Evolutionary conservation across 371 early-diverging fungal species (phyloP), one percentile per base, ranked within the genome.

Genomic region (Circinella umbellata): DNA sequence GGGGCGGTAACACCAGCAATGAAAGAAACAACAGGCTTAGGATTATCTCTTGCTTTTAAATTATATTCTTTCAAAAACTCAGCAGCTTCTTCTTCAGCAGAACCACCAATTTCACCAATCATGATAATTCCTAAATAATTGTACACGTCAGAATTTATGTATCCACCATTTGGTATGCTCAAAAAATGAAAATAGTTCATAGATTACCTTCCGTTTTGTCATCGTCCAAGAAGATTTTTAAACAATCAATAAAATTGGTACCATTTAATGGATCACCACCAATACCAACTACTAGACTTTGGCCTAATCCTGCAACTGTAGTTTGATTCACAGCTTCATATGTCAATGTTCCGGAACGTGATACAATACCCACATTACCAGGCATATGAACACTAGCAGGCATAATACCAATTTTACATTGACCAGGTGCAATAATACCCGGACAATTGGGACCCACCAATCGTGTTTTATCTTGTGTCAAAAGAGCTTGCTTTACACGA

Each of bases 231-330:
- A 99, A 99, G 71, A 98, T 87, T 74, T 87, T 90, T 51, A 99
- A 86, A 85, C 95, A 94, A 83, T 99, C 99, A 69, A 99, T 91
- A 77, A 99, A 99, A 92, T 98, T 97, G 82, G 99, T 96, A 63
- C 99, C 99, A 85, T 98, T 98, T 91, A 99, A 97, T 37, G 99
- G 99, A 81, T 99, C 99, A 77, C 99, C 99, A 68, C 99, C 99
- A 84, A 99, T 99, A 74, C 99, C 99, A 54, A 98, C 89, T 83
- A 96, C 96, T 59, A 98, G 87, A 36, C 96, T 92, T 83, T 99
- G 99, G 59, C 99, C 99, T 36, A 99, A 90, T 60, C 94, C 94
- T 36, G 89, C 96, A 66, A 90, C 89, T 4, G 99, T 98, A 37
- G 99, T 99, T 84, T 99, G 99, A 81, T 92, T 91, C 73, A 99